Evolutionary conservation across 441 rosid species (phyloP), one percentile per base, ranked within the genome.

Genomic region (Aquilaria agallochum): DNA sequence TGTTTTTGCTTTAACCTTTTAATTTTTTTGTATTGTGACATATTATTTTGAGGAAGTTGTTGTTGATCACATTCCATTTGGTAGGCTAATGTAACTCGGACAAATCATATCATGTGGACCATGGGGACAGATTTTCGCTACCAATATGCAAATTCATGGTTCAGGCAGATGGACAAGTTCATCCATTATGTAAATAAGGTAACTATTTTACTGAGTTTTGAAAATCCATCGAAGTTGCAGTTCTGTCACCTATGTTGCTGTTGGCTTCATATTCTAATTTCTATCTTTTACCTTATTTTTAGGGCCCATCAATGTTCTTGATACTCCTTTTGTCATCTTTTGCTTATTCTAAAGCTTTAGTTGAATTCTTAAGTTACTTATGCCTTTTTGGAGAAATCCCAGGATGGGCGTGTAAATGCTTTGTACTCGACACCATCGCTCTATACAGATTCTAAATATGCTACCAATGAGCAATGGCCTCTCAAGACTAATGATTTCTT

Each of bases 51-150:
- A 8, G 42, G 53, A 53, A 53, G 54, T 45, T 59, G 55, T 59
- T 50, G n/a, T 59, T 50, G n/a, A 58, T 32, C 27, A 53, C 44
- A 13, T 64, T 69, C 66, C 49, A 58, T 67, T 61, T 49, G 60
- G 60, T 68, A 87, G 93, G 88, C 80, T 63, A 87, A 84, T 44
- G 93, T 87, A 55, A 87, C 93, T 55, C 73, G 90, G 73, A 84
- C 90, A 73, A 84, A 80, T 72, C 90, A 87, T 74, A 78, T 82
- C 62, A 87, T 84, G 90, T 87, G 93, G 93, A 11, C 66, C 58
- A 87, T 84, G 90, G 93, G 90, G 65, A 82, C 93, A 20, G 93
- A 87, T 72, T 87, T 87, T 66, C 86, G 90, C 45, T 87, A 87
- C 71, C 93, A 84, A 66, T 87, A 84, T 64, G 93, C 93, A 56